These are phyloP conservation scores for Limonomyces culmigenus DNA, from an alignment of 1,284 basidiomycete species.

Conservation along the genomic window DNA sequence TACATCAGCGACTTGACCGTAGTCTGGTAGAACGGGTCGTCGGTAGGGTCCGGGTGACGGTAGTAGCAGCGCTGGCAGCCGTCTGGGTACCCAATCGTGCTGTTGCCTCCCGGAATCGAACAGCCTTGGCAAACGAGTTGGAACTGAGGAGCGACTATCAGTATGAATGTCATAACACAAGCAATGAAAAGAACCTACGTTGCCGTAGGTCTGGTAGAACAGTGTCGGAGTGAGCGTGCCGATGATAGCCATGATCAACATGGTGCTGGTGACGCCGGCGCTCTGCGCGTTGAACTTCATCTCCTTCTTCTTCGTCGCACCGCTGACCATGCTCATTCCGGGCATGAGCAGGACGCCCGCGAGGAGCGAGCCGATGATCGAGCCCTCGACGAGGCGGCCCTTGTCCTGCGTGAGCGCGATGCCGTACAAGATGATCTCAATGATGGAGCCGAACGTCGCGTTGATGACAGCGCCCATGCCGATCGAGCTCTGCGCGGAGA, in stretches of 20 bases:
- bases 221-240: conserved; percentile 90
- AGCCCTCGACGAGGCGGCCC: conserved; percentile 91
- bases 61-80: conserved; percentile 89
- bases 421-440: conserved; percentile 90
- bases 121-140: conserved; percentile 89
- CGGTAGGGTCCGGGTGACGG: conserved; percentile 81
- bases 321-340: conserved; percentile 92
- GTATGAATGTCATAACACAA: conserved; percentile 1
- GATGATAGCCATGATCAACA: conserved; percentile 99
- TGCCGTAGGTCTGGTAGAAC: conserved; percentile 98
- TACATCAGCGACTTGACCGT: conserved; percentile 92
- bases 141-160: conserved; percentile 37
- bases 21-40: conserved; percentile 93
- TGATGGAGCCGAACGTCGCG: conserved; percentile 95
- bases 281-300: conserved; percentile 97
- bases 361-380: conserved; percentile 85
- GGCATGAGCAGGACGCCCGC: conserved; percentile 97
- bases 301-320: conserved; percentile 84
- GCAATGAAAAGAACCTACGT: conserved; percentile 37
- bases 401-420: conserved; percentile 84
- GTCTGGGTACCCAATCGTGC: conserved; percentile 42
- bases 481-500: conserved; percentile 94
- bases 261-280: conserved; percentile 96
- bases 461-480: conserved; percentile 99
- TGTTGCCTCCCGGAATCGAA: conserved; percentile 24